These are phyloP conservation scores for Diplodia seriata DNA, from an alignment of 2,329 filamentous ascomycete species.

Conservation along the genomic window DNA sequence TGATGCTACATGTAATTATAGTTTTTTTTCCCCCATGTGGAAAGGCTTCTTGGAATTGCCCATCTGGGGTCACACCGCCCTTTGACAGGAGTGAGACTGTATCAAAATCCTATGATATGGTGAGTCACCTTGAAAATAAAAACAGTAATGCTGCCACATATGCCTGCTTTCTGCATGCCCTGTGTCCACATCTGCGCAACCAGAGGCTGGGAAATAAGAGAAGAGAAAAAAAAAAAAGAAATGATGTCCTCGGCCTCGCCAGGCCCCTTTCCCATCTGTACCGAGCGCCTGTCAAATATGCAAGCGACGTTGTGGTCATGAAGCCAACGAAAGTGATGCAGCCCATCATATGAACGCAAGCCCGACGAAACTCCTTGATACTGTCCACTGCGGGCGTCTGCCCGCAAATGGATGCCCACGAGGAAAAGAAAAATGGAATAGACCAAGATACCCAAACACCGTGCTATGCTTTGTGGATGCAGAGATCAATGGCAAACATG, in stretches of 20 bases:
- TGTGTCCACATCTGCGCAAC: constrained; percentile 7
- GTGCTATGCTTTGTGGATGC: constrained; percentile 32
- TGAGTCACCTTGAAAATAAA: not conserved
- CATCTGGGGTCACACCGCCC: not conserved
- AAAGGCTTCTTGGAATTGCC: not conserved
- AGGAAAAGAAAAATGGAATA: constrained; percentile 8
- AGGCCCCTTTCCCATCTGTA: constrained; percentile 26
- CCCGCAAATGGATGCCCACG: not conserved
- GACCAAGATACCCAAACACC: constrained; percentile 29
- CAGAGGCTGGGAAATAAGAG: constrained; percentile 6
- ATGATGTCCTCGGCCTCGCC: constrained; percentile 3
- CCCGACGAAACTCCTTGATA: constrained; percentile 16
- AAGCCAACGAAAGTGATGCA: constrained; percentile 9
- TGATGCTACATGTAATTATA: not conserved
- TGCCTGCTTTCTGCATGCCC: constrained; percentile 24
- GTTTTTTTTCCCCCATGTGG: not conserved
- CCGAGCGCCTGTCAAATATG: constrained; percentile 30
- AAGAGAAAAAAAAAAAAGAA: constrained; percentile 9
- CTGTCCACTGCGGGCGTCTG: not conserved
- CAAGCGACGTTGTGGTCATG: constrained; percentile 23
- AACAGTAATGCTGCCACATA: constrained; percentile 12
- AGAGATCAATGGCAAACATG: constrained; percentile 29
- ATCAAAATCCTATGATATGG: not conserved
- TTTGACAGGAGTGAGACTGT: not conserved
- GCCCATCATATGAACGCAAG: constrained; percentile 15